A percentile compares a stretch with the other conserved stretches of the same genome.
Evolutionary conservation across 2,329 filamentous ascomycete species (phyloP).

Genomic region (Exophiala lecanii-corni): DNA sequence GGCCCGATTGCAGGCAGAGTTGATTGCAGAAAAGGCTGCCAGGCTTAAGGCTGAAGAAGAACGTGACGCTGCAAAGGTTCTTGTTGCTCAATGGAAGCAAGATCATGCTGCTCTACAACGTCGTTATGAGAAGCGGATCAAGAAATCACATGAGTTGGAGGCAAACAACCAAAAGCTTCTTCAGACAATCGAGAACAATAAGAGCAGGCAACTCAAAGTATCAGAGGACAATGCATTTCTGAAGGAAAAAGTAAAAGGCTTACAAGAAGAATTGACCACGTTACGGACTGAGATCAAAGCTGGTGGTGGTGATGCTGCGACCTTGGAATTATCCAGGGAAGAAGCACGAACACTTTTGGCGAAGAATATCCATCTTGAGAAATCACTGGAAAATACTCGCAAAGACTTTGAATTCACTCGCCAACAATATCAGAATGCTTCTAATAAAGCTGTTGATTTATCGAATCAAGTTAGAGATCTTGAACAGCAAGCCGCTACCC

Average conservation of each 20-base stretch:
- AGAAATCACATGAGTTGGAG: constrained; percentile 35
- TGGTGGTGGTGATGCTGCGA: constrained; percentile 33
- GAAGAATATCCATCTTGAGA: constrained; percentile 32
- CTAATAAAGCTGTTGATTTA: constrained; percentile 39
- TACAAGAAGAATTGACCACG: constrained; percentile 37
- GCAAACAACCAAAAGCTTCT: constrained; percentile 30
- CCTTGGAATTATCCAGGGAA: constrained; percentile 38
- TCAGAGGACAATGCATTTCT: constrained; percentile 37
- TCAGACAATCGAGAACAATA: constrained; percentile 28
- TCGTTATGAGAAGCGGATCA: constrained; percentile 40
- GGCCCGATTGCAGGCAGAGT: constrained; percentile 22
- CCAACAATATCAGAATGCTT: constrained; percentile 45
- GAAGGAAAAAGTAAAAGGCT: constrained; percentile 37
- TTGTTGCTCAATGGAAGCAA: constrained; percentile 32
- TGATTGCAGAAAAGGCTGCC: constrained; percentile 21
- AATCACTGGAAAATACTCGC: constrained; percentile 38
- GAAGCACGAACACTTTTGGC: constrained; percentile 27
- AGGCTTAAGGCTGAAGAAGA: constrained; percentile 32
- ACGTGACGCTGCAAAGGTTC: constrained; percentile 28
- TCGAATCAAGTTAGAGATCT: constrained; percentile 36
- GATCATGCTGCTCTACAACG: constrained; percentile 37
- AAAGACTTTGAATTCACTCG: constrained; percentile 44
- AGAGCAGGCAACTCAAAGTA: constrained; percentile 33
- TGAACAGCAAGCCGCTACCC: constrained; percentile 33
- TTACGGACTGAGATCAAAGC: constrained; percentile 37